Percentiles rank a stretch among this genome's conserved stretches.
Conservation (phyloP, 73 alveolate species). For the Paramecium octaurelia region DNA sequence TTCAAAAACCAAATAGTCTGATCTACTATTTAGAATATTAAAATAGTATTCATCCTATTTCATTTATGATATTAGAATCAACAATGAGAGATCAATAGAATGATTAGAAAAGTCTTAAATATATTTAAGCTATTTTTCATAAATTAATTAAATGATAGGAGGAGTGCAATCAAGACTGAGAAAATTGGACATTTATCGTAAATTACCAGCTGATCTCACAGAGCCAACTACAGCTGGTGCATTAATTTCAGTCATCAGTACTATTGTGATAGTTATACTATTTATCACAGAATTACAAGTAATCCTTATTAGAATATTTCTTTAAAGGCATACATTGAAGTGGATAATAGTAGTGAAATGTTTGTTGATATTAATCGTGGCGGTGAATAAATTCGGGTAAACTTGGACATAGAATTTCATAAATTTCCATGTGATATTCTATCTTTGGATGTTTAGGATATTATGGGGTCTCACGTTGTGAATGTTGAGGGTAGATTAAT, state of each 20-base stretch:
- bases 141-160: background rate
- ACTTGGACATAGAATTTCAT: slow-evolving; percentile 87
- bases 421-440: slow-evolving; percentile 96
- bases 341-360: slow-evolving; percentile 80
- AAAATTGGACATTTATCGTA: slow-evolving; percentile 65
- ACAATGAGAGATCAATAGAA: background rate
- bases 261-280: slow-evolving; percentile 77
- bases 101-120: background rate
- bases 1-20: too few species aligned
- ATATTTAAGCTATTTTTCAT: background rate
- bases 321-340: slow-evolving; percentile 64
- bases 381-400: slow-evolving; percentile 82
- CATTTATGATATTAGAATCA: background rate
- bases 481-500: slow-evolving; percentile 76
- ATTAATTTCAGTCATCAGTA: slow-evolving; percentile 86
- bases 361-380: slow-evolving; percentile 83
- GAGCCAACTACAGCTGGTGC: slow-evolving; percentile 96
- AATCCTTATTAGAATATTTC: background rate
- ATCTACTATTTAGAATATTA: too few species aligned
- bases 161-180: slow-evolving; percentile 64
- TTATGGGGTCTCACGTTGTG: slow-evolving; percentile 94
- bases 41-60: too few species aligned
- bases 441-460: slow-evolving; percentile 95
- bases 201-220: slow-evolving; percentile 87
- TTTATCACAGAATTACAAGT: slow-evolving; percentile 85